Percentiles rank a stretch among this genome's conserved stretches.
Evolutionary conservation across 2,329 filamentous ascomycete genomes (phyloP).

Genomic region (Microdochium nivale): DNA sequence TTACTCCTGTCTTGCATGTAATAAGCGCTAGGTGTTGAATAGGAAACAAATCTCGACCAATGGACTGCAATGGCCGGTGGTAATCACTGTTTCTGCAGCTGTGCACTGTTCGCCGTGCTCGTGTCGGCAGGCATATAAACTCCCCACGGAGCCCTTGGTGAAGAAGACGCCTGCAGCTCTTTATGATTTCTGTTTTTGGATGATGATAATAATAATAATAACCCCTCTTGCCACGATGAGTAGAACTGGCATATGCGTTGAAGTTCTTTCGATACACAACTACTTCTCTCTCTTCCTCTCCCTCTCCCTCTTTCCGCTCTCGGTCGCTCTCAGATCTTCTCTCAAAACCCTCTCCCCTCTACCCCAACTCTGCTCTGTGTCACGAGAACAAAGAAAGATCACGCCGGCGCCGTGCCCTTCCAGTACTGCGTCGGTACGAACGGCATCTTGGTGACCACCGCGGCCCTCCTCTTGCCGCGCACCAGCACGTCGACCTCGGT

Average conservation of each 20-base stretch:
- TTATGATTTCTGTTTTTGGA: too few relatives aligned
- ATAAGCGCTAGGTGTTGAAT: neutral
- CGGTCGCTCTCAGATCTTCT: neutral
- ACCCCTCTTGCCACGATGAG: neutral
- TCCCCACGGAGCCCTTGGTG: too few relatives aligned
- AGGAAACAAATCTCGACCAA: too few relatives aligned
- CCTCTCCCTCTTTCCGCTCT: neutral
- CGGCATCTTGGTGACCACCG: constrained; percentile 78
- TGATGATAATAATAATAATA: too few relatives aligned
- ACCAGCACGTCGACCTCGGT: constrained; percentile 74
- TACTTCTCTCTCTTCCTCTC: neutral
- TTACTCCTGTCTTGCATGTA: neutral
- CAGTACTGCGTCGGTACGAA: constrained; percentile 77
- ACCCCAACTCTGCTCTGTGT: too few relatives aligned
- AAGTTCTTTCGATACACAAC: neutral
- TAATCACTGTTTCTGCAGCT: too few relatives aligned
- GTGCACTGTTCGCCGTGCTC: too few relatives aligned
- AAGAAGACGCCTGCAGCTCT: too few relatives aligned
- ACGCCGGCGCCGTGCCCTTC: constrained; percentile 27
- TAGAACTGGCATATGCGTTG: neutral
- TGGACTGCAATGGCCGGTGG: too few relatives aligned
- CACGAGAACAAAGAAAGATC: too few relatives aligned
- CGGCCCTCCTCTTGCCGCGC: constrained; percentile 66
- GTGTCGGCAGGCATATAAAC: too few relatives aligned
- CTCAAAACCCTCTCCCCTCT: neutral